Base-by-base conservation (phyloP, 352 stramenopile genomes). In the Phytophthora cajani region DNA sequence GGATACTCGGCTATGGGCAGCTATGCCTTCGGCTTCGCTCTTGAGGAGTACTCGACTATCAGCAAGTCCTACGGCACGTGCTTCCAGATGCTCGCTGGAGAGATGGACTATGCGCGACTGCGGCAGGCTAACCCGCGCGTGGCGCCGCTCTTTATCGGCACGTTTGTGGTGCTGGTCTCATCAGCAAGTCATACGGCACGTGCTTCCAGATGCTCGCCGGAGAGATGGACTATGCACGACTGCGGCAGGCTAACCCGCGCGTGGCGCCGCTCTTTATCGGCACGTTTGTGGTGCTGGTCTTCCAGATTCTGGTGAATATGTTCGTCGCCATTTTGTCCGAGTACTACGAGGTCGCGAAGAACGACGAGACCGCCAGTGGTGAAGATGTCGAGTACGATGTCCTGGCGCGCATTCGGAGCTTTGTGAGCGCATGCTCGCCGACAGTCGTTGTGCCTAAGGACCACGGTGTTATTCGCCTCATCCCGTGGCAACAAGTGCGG, bases 271-370 rank as follows among this genome's bases (percentile, higher is more conserved):
- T 95, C 12, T 96, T 96, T 44, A 91, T 96, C 40, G 85, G 82
- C 32, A 95, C 85, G 17, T 96, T 96, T 61, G 85, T 96, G 47
- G 86, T 96, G 52, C 71, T 95, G 36, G 85, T 95, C 17, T 93
- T 94, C 69, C 88, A 95, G 65, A 93, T 96, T 51, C 62, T 94
- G 33, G 89, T 96, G 16, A 96, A 96, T 63, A 96, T 96, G 89
- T 96, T 96, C 76, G 87, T 96, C 52, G 89, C 89, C 1, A 95
- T 96, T 82, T 71, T 96, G 2, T 95, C 85, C 1, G 88, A 96
- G 63, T 96, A 95, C 58, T 95, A 96, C 71, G 85, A 94, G 70
- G 84, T 79, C 6, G 88, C 87, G 1, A 95, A 94, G 72, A 90
- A 93, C 50, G 76, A 79, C 50, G 87, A 91, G 70, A 85, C 89